phyloP scores from a whole-genome alignment of 1,284 basidiomycete genomes.

The Heterobasidion occidentale region DNA sequence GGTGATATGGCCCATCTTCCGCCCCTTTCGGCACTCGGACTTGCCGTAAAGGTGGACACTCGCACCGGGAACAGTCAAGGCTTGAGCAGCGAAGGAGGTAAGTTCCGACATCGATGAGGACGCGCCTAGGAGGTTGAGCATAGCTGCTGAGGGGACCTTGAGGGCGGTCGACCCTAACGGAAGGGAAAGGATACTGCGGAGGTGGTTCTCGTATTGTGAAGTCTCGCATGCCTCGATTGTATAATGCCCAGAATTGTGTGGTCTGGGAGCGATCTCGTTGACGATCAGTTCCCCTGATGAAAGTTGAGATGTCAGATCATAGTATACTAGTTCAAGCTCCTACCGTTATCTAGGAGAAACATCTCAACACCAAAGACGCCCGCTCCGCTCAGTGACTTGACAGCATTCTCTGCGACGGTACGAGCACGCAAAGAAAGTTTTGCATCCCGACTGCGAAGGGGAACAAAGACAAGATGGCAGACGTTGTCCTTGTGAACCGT shows the following conservation, averaged over 20 bases:
- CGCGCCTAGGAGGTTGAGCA: conserved; percentile 92
- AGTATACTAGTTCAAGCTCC: conserved; percentile 17
- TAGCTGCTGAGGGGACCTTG: conserved; percentile 82
- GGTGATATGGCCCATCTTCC: conserved; percentile 99
- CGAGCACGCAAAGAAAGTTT: conserved; percentile 59
- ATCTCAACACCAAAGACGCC: conserved; percentile 98
- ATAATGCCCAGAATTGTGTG: conserved; percentile 98
- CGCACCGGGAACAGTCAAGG: conserved; percentile 69
- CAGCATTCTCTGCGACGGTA: conserved; percentile 75
- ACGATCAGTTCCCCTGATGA: conserved; percentile 68
- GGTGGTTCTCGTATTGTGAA: conserved; percentile 97
- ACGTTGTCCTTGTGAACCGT: conserved; percentile 95
- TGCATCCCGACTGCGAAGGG: conserved; percentile 57
- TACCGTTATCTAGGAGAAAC: conserved; percentile 89
- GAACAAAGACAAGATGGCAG: conserved; percentile 90
- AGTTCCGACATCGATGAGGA: conserved; percentile 62
- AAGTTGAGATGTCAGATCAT: conserved; percentile 5
- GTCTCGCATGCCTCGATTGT: conserved; percentile 98
- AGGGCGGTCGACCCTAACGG: conserved; percentile 88
- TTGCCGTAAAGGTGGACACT: conserved; percentile 93
- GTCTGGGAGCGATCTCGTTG: conserved; percentile 98
- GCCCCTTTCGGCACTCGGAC: conserved; percentile 77
- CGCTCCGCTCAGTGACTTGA: conserved; percentile 79
- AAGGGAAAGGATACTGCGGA: conserved; percentile 89
- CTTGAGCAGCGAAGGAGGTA: conserved; percentile 42